phyloP scores from a whole-genome alignment of 225 moss, liverwort and hornwort genomes.

The Antitrichia curtipendula region DNA sequence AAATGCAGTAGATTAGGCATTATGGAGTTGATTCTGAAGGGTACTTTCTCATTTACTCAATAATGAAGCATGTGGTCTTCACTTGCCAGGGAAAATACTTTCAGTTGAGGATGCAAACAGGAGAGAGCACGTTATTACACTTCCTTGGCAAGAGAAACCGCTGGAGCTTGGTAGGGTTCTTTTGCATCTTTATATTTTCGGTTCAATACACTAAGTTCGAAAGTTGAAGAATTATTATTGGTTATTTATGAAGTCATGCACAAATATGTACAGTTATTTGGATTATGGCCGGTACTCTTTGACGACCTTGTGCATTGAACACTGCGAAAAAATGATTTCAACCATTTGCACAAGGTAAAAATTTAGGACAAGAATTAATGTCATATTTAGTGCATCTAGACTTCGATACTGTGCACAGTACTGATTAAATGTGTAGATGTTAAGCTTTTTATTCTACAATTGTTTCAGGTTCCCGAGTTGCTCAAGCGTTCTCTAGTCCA shows the following conservation, averaged over 20 bases:
- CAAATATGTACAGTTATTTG: not conserved
- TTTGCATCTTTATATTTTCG: not conserved
- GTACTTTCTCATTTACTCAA: not conserved
- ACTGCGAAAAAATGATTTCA: not conserved
- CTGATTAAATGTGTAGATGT: not conserved
- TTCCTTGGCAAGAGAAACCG: conserved; percentile 84
- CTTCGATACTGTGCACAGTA: not conserved
- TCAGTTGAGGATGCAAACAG: conserved; percentile 79
- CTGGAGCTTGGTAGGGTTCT: conserved; percentile 66
- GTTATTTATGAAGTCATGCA: not conserved
- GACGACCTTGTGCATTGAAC: not conserved
- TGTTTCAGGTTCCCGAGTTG: conserved; percentile 66
- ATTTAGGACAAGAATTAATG: not conserved
- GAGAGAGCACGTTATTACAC: conserved; percentile 61
- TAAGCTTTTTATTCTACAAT: not conserved
- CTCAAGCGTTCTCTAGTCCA: conserved; percentile 68
- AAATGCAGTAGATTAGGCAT: not conserved
- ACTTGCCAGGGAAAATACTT: conserved; percentile 64
- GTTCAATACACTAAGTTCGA: not conserved
- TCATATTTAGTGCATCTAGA: not conserved
- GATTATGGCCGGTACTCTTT: not conserved
- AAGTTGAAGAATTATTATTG: not conserved
- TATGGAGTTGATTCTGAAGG: not conserved
- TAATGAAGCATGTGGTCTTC: not conserved
- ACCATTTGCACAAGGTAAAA: not conserved